Evolutionary conservation across 495 filamentous ascomycete species (phyloP), one percentile per base, ranked within the genome.

Genomic region (Daldinia childiae): DNA sequence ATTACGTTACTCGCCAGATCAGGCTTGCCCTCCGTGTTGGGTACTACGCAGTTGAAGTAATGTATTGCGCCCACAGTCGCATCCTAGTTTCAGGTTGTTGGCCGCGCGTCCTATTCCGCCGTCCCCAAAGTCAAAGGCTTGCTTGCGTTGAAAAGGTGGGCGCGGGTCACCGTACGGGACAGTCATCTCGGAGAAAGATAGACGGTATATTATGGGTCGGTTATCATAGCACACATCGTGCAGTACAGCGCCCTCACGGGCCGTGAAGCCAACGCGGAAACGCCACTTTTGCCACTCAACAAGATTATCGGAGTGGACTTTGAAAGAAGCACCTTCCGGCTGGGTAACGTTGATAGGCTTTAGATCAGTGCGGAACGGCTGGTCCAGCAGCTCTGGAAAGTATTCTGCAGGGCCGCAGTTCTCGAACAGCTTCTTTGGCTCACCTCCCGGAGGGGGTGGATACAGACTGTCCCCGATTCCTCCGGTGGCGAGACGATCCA

Each of bases 71-170:
- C 92, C 8, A 78, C 90, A 92, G 68, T 92, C 90, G 65, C 89
- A 91, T 11, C 89, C 89, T 0, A 91, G 80, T 64, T 86, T 84
- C 6, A 94, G 85, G 69, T 92, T 91, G 76, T 94, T 93, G 19
- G 92, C 91, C 82, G 89, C 91, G 38, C 89, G 79, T 14, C 92
- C 92, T 4, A 90, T 87, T 0, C 92, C 92, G 48, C 85, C 91
- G 70, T 94, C 90, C 4, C 92, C 92, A 14, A 93, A 84, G 70
- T 94, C 92, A 71, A 94, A 94, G 0, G 91, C 92, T 15, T 90
- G 87, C 77, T 93, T 94, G 66, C 89, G 88, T 70, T 93, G 91
- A 76, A 89, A 92, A 0, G 92, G 92, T 8, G 86, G 82, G 1
- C 91, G 82, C 2, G 92, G 90, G 72, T 92, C 90, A 0, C 87